Conservation (phyloP, 75 land plant genomes). For the Azolla pinnata region DNA sequence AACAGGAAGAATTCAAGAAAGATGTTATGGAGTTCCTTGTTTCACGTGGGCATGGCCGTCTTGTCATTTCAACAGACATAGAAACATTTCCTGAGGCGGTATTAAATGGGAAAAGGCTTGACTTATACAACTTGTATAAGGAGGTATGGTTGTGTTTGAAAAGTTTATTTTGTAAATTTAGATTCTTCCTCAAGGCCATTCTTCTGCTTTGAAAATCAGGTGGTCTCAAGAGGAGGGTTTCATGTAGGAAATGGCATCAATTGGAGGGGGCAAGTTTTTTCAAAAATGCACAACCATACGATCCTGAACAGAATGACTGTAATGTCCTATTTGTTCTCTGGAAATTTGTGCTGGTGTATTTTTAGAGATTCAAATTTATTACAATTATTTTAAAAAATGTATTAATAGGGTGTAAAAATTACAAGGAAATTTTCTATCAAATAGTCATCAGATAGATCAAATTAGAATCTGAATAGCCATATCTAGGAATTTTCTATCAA, state of each 20-base stretch:
- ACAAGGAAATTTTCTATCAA: too few relatives aligned
- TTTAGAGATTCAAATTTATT: too few relatives aligned
- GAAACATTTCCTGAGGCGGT: conserved; percentile 91
- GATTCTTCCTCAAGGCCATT: not conserved
- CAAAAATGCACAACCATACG: conserved; percentile 98
- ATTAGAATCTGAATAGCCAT: too few relatives aligned
- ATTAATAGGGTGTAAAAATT: too few relatives aligned
- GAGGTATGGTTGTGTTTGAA: conserved; percentile 45
- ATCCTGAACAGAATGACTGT: conserved; percentile 91
- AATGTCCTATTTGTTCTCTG: conserved; percentile 20
- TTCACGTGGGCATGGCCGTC: conserved; percentile 86
- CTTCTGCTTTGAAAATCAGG: conserved; percentile 38
- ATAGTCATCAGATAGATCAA: too few relatives aligned
- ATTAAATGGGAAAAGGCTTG: conserved; percentile 90
- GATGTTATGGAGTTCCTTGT: conserved; percentile 86
- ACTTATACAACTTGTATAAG: conserved; percentile 84
- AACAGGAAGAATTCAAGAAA: conserved; percentile 78
- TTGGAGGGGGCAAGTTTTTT: conserved; percentile 98
- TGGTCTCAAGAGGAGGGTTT: conserved; percentile 98
- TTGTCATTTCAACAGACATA: conserved; percentile 79
- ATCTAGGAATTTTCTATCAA: too few relatives aligned
- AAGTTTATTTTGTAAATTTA: conserved; percentile 4
- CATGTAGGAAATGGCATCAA: conserved; percentile 99
- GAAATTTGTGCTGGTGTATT: not conserved
- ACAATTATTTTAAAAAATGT: too few relatives aligned